Base-by-base conservation (phyloP, 2,329 filamentous ascomycete species). In the Alternaria sp. region DNA sequence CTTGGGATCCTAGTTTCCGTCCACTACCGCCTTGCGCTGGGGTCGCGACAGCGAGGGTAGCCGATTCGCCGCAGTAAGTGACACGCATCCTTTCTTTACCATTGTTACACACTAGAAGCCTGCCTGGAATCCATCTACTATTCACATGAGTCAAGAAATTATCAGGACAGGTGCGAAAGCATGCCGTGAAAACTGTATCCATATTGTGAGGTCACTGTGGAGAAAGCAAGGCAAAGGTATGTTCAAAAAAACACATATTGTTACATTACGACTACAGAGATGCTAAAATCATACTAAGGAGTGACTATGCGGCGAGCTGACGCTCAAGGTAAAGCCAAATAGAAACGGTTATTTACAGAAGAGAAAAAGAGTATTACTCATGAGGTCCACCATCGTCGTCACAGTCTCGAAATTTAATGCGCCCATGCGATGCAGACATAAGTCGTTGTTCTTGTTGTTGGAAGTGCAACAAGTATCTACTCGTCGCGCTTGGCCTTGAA, bases 401-500 rank as follows among this genome's bases (percentile, higher is more conserved):
- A 41, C 14, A 25, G 22, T 41, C 40, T 27, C n/a, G 30, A 36
- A 18, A 38, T 38, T 28, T 44, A 27, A 10, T 50, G 32, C 46
- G 46, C 46, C 46, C 32, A 38, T 50, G 20, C 20, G 46, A 50
- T 40, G 44, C 30, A 41, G 49, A 55, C 28, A 55, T 49, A 32
- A 45, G 28, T 55, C 45, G 36, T 54, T 49, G n/a, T 45, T 36
- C 5, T 34, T 34, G 20, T 50, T 49, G 51, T 28, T 45, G 18
- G 10, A 27, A 57, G 40, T 20, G 48, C 46, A 34, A 28, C 6
- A 36, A 59, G 46, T 30, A 12, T 52, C 61, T 57, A 67, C 60
- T 62, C 57, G 44, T 60, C 59, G 12, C 58, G 60, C 54, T 51
- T 57, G 41, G 40, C 46, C 58, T 46, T 51, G 30, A 40, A 43